These are phyloP conservation scores for Microbotryum scabiosae DNA, from an alignment of 1,284 basidiomycete genomes.

Conservation along the genomic window DNA sequence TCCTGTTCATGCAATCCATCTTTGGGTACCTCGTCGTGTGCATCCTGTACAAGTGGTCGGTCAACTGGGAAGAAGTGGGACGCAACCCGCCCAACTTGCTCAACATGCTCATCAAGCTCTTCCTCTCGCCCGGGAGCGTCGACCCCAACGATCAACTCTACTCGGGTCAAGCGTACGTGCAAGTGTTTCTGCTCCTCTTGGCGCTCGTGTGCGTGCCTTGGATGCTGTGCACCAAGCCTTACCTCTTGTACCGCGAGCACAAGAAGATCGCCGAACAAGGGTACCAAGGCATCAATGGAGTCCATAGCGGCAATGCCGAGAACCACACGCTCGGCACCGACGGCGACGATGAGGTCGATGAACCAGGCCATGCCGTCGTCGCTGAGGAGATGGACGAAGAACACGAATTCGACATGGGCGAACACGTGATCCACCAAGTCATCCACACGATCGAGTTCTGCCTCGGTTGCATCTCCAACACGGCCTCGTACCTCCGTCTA, in stretches of 20 bases:
- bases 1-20: conserved; percentile 94
- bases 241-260: conserved; percentile 84
- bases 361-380: conserved; percentile 41
- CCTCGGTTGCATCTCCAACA: conserved; percentile 96
- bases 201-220: conserved; percentile 89
- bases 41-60: conserved; percentile 94
- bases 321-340: conserved; percentile 54
- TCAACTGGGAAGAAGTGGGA: conserved; percentile 70
- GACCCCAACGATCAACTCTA: conserved; percentile 67
- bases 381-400: conserved; percentile 25
- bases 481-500: conserved; percentile 94
- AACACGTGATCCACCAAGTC: conserved; percentile 91
- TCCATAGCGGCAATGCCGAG: conserved; percentile 44
- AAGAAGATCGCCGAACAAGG: conserved; percentile 74
- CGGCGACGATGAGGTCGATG: conserved; percentile 66
- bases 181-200: conserved; percentile 67
- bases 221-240: conserved; percentile 92
- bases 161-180: conserved; percentile 76
- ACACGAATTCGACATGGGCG: conserved; percentile 66
- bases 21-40: conserved; percentile 93
- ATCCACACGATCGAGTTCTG: conserved; percentile 98
- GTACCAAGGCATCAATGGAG: conserved; percentile 53
- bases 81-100: conserved; percentile 77
- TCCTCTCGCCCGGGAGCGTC: conserved; percentile 74
- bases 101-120: conserved; percentile 94